Percentiles rank a stretch among this genome's conserved stretches.
Evolutionary conservation across 163 green algal species (phyloP).

Genomic region (Chlorella variabilis): DNA sequence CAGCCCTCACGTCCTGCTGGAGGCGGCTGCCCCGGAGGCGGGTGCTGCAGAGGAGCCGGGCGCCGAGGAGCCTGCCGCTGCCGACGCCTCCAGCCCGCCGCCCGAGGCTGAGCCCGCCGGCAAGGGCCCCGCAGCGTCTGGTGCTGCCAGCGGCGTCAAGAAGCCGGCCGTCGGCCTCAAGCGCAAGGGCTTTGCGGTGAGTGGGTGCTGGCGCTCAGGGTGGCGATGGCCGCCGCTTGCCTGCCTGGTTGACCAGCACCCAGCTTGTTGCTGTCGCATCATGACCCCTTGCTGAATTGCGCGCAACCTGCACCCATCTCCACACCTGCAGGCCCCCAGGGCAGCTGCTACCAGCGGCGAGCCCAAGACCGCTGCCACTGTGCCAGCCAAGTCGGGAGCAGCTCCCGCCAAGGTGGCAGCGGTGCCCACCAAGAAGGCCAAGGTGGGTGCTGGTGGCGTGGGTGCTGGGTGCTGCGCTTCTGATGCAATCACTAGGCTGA

Average conservation of each 20-base stretch:
- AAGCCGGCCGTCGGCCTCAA: neutral
- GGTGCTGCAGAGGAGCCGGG: neutral
- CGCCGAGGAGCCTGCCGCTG: neutral
- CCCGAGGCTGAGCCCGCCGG: no score
- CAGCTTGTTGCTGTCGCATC: neutral
- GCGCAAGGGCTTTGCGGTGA: conserved; percentile 9
- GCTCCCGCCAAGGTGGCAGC: neutral
- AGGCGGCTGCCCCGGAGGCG: no score
- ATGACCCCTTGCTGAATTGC: no score
- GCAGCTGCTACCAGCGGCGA: neutral
- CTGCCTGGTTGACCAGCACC: neutral
- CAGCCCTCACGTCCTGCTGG: neutral
- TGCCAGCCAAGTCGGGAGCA: neutral
- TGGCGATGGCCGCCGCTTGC: no score
- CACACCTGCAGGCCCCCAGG: neutral
- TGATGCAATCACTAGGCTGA: no score
- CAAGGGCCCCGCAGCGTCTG: neutral
- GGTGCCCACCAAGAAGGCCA: neutral
- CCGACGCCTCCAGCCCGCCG: no score
- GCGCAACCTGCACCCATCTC: neutral
- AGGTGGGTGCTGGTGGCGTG: neutral
- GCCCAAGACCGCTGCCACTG: neutral
- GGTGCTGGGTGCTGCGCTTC: neutral
- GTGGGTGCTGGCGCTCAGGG: neutral
- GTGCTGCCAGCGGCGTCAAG: neutral